Base-by-base conservation (phyloP, 805 yeast genomes). In the Yarrowia sp. region DNA sequence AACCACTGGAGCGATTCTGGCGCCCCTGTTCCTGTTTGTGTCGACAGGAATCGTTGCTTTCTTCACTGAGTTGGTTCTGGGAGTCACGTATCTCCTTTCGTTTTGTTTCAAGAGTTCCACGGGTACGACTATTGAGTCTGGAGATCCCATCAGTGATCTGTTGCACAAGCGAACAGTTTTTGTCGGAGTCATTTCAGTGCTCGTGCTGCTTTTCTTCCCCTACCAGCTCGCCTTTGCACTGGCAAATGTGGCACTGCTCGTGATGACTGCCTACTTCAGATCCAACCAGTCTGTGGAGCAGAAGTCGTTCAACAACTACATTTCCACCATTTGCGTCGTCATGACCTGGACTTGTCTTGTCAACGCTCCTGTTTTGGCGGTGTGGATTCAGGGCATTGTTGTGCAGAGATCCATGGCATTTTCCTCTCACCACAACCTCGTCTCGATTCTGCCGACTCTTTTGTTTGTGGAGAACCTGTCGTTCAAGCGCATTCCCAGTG, bases 341-440 rank as follows among this genome's bases (percentile, higher is more conserved):
- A 82, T 90, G 86, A 64, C 88, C 7, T 87, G 96, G 87, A 78
- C 89, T 8, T 72, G 88, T 6, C 96, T 96, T 0, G 83, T 90
- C 16, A 87, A 87, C 67, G 76, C 85, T 0, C 97, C 97, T 0
- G 84, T 88, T 1, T 70, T 91, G 27, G 77, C 90, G 62, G 97
- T 91, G 1, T 90, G 91, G 78, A 74, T 88, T 31, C 96, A 89
- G 69, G 88, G 91, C 68, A 77, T 90, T 62, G 80, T 87, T 1
- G 80, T 90, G 18, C 82, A 80, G 66, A 89, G 96, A 96, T 81
- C 79, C 61, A 88, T 94, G 0, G 90, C 96, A n/a, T 90, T 90
- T 69, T 82, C 88, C 4, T 87, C 96, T 0, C 96, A 90, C 71
- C 96, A 92, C 71, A 91, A 90, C 69, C 76, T 88, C 42, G 72